Conservation (phyloP, 129 eudicot genomes). For the Pulicaria dysenterica region DNA sequence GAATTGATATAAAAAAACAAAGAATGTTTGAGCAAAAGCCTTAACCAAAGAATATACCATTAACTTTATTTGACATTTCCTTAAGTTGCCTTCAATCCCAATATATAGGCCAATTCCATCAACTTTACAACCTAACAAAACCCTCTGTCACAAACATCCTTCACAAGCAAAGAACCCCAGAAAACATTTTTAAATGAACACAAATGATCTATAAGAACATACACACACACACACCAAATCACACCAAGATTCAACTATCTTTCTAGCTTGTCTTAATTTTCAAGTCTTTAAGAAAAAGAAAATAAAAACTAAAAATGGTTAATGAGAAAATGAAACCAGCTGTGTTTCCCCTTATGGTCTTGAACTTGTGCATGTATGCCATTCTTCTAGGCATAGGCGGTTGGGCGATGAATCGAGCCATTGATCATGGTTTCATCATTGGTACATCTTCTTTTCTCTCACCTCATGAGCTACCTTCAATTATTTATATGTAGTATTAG, state of each 20-base stretch:
- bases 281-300: neutral
- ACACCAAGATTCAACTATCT: constrained; percentile 17
- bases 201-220: constrained; percentile 25
- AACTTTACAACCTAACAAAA: constrained; percentile 40
- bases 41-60: constrained; percentile 40
- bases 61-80: neutral
- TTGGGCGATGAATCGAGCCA: constrained; percentile 83
- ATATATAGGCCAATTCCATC: constrained; percentile 10
- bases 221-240: constrained; percentile 6
- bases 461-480: neutral
- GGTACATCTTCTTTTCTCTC: constrained; percentile 40
- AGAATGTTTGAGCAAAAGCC: constrained; percentile 32
- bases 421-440: constrained; percentile 82
- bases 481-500: neutral
- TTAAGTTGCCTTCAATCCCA: constrained; percentile 29
- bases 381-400: constrained; percentile 80
- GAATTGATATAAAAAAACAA: constrained; percentile 12
- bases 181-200: constrained; percentile 20
- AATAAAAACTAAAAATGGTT: constrained; percentile 47
- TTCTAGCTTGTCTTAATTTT: neutral
- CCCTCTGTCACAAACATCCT: constrained; percentile 29
- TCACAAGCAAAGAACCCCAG: constrained; percentile 32
- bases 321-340: constrained; percentile 50
- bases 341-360: constrained; percentile 58
- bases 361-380: constrained; percentile 87